Base-by-base conservation (phyloP, 1,139 yeast species). In the Saccharomyces pastorianus region DNA sequence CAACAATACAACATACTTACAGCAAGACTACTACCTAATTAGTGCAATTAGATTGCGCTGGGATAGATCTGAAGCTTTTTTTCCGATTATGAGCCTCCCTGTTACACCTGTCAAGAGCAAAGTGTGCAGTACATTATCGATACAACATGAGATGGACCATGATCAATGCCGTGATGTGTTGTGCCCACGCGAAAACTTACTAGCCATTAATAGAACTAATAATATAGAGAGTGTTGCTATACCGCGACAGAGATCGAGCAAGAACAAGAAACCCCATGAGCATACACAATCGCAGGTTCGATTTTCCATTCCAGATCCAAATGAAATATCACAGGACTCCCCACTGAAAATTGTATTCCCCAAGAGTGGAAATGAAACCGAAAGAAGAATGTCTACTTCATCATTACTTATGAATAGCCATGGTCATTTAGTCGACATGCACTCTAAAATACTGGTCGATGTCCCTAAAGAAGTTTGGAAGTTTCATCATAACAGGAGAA, bases 391-490 rank as follows among this genome's bases (percentile, higher is more conserved):
- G 6, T 38, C 28, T 14, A 44, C 41, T 6, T n/a, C 44, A 41
- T 38, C 51, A 29, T 6, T 38, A 31, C 11, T 27, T 5, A 27
- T 26, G 8, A 55, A 54, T 14, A 28, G 49, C 49, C 50, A 55
- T 25, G 61, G 61, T 13, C 65, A 66, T 46, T 59, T 69, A 23
- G 66, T 67, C 4, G 66, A 66, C 51, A 62, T 68, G 58, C 59
- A 63, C n/a, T 60, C 67, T 1, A 65, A 67, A 51, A 59, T 65
- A 11, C 62, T 65, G 60, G 58, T 66, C 3, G 64, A 63, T 47
- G 70, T 65, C 1, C 67, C 71, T 1, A 60, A 63, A 49, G 64
- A 66, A 4, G 62, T 66, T 17, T 66, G 69, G 66, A 58, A 56
- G 8, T 63, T 56, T 51, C 68, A 65, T 52, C 51, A 51, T 53